These are phyloP conservation scores for Wickerhamomyces bisporus DNA, from an alignment of 805 yeast genomes.

Conservation along the genomic window DNA sequence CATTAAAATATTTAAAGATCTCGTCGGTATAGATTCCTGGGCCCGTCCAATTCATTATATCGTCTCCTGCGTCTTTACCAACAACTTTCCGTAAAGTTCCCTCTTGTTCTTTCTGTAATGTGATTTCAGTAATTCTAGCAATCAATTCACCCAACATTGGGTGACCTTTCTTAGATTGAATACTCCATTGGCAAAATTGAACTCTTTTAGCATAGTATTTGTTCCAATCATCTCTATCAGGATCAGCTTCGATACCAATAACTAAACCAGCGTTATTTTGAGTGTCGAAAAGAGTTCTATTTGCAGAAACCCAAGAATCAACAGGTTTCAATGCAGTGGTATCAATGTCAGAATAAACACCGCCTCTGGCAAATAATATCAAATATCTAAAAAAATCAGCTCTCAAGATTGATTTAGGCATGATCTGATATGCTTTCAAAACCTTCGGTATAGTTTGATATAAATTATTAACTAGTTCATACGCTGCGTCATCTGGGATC, in stretches of 20 bases:
- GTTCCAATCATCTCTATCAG: constrained; percentile 91
- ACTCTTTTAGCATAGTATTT: constrained; percentile 90
- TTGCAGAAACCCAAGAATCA: constrained; percentile 64
- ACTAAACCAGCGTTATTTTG: constrained; percentile 59
- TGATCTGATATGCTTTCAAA: constrained; percentile 59
- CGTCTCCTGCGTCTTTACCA: constrained; percentile 66
- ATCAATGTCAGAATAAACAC: constrained; percentile 89
- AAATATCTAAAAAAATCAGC: constrained; percentile 94
- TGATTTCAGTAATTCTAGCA: constrained; percentile 69
- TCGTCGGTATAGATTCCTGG: constrained; percentile 93
- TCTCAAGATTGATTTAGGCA: constrained; percentile 79
- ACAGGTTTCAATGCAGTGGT: constrained; percentile 72
- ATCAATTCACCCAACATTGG: constrained; percentile 82
- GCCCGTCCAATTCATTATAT: constrained; percentile 93
- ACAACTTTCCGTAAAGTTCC: constrained; percentile 42
- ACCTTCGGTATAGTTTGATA: constrained; percentile 75
- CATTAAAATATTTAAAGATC: constrained; percentile 74
- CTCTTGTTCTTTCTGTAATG: constrained; percentile 48
- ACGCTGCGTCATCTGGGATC: constrained; percentile 64
- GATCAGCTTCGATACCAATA: constrained; percentile 95
- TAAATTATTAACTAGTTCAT: constrained; percentile 47
- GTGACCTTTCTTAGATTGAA: constrained; percentile 85
- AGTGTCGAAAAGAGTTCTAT: constrained; percentile 19
- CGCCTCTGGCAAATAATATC: constrained; percentile 85
- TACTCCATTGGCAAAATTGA: constrained; percentile 97